These are phyloP conservation scores for Gamsiella multidivaricata DNA, from an alignment of 192 early-diverging fungal species.

Conservation along the genomic window DNA sequence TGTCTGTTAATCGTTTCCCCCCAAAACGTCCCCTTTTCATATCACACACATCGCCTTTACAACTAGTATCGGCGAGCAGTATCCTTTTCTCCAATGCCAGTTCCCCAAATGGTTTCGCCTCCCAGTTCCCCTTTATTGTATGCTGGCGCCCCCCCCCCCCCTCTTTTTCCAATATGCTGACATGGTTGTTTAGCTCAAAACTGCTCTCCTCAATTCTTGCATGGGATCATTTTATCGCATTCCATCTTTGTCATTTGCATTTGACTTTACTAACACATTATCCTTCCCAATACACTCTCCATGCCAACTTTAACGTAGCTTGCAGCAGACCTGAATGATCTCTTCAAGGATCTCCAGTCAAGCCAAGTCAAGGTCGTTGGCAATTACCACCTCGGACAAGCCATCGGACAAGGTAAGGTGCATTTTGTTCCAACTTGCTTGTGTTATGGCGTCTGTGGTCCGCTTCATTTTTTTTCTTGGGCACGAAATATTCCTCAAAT, in stretches of 20 bases:
- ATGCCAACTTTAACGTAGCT: slow-evolving; percentile 52
- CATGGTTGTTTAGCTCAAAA: no score
- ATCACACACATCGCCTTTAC: neutral
- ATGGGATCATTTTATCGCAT: neutral
- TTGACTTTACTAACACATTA: no score
- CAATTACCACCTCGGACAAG: slow-evolving; percentile 65
- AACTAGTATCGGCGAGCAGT: no score
- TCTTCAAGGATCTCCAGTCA: slow-evolving; percentile 70
- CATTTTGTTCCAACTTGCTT: no score
- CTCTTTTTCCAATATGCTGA: neutral
- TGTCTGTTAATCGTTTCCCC: neutral
- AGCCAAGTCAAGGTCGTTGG: slow-evolving; percentile 63
- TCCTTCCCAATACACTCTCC: neutral
- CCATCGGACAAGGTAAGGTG: slow-evolving; percentile 62
- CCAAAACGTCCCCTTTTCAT: neutral
- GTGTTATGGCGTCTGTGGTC: no score
- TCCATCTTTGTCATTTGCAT: slow-evolving; percentile 6
- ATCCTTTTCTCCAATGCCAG: no score
- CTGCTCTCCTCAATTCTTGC: no score
- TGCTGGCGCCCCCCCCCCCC: neutral
- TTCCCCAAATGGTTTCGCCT: neutral
- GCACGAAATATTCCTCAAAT: no score
- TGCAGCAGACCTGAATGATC: slow-evolving; percentile 67
- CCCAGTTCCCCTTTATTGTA: neutral
- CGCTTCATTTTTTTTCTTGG: no score